Evolutionary conservation across 306 rosid species (phyloP), one percentile per base, ranked within the genome.

Genomic region (Pyrus bretschneideri): DNA sequence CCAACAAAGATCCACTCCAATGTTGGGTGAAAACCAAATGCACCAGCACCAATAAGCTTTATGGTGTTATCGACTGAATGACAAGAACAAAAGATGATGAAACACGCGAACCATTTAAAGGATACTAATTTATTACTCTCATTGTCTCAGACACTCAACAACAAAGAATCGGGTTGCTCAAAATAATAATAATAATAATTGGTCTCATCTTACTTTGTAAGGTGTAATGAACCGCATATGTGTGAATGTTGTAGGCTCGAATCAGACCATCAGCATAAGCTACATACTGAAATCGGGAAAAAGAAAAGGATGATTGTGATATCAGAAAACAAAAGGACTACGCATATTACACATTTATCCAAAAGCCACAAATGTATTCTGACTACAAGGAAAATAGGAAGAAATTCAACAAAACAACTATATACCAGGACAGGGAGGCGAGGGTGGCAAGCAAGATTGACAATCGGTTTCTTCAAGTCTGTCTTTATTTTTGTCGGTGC

Each of bases 1-100:
- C 99, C 99, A 80, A 96, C 90, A 92, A 96, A 96, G 74, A 96
- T 87, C 99, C 99, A 96, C 81, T 96, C 99, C 71, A 92, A 85
- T 57, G 97, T 92, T 79, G 99, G 98, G 86, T 96, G 99, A 88
- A 96, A 96, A 74, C 98, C 97, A 82, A 96, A 91, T 42, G 98
- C 97, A 81, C 98, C 89, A 71, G 98, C 96, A 61, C 99, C 99
- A 71, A 85, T 88, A 72, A 96, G 99, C 91, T 89, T 96, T 81
- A 92, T 92, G 71, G 98, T 87, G 79, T 85, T 87, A 77, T 96
- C 98, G 85, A 92, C 99, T 96, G 86, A 38, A 74, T 33, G 79
- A 79, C 22, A 74, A 63, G 58, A 80, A 83, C 76, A 74, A 54
- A 58, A 81, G 62, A 62, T 79, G 33, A 69, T 63, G 52, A 58